A percentile compares a stretch with the other conserved stretches of the same genome.
Evolutionary conservation across 2,329 filamentous ascomycete genomes (phyloP).

Genomic region (Colletotrichum sojae): DNA sequence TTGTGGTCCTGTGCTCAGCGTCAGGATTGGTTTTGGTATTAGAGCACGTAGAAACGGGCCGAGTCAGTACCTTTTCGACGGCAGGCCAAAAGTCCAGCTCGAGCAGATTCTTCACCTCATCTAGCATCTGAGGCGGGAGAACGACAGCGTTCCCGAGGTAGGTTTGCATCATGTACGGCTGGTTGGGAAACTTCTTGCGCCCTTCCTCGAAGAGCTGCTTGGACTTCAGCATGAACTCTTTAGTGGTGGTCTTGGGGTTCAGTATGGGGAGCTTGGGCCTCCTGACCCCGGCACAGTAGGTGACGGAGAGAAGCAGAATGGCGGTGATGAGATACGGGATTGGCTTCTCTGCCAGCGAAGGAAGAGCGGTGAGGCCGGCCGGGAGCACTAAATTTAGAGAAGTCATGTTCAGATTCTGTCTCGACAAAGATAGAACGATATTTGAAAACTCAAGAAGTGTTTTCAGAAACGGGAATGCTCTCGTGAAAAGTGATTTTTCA

Average conservation of each 20-base stretch:
- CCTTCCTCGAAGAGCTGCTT: not conserved
- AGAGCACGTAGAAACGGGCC: not conserved
- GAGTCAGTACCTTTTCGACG: not conserved
- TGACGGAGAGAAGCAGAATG: not conserved
- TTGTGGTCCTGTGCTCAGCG: not conserved
- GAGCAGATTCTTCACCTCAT: not conserved
- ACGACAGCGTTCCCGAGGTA: not conserved
- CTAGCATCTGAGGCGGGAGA: not conserved
- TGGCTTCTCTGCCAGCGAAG: not conserved
- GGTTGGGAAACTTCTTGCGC: not conserved
- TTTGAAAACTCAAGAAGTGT: too few relatives aligned
- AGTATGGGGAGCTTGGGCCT: not conserved
- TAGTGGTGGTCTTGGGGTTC: not conserved
- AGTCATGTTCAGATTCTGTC: too few relatives aligned
- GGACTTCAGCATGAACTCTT: not conserved
- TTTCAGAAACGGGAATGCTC: too few relatives aligned
- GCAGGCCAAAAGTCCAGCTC: constrained; percentile 5
- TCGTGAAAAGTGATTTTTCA: too few relatives aligned
- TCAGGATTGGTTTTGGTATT: not conserved
- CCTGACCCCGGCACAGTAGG: not conserved
- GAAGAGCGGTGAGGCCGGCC: not conserved
- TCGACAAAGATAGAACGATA: too few relatives aligned
- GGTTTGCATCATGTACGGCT: constrained; percentile 1
- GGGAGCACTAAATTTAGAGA: too few relatives aligned
- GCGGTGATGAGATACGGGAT: not conserved